Conservation (phyloP, 139 green algal species). For the Coelastrella sp. region DNA sequence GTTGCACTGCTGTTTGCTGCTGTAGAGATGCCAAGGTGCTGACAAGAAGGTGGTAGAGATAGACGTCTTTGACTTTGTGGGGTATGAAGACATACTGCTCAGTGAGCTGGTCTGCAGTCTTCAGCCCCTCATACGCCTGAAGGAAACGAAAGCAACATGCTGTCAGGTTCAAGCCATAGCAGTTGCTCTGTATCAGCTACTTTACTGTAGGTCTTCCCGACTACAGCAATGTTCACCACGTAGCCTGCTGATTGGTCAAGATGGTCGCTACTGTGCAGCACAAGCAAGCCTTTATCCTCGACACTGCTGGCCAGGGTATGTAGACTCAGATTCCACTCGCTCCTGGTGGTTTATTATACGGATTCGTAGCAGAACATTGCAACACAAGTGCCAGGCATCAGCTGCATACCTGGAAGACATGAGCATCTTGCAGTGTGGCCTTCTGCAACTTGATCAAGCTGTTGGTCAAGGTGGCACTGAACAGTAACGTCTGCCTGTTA, state of each 20-base stretch:
- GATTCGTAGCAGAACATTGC: no score
- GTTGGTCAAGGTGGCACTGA: slow-evolving; percentile 93
- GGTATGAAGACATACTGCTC: slow-evolving; percentile 97
- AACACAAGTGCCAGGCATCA: no score
- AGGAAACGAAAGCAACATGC: not conserved
- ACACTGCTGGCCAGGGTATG: no score
- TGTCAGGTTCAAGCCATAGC: no score
- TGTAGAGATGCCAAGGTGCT: not conserved
- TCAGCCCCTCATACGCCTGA: slow-evolving; percentile 90
- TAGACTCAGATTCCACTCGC: no score
- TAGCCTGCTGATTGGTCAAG: no score
- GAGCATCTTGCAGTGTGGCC: slow-evolving; percentile 36
- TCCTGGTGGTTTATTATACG: no score
- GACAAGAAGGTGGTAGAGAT: slow-evolving; percentile 91
- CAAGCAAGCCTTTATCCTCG: no score
- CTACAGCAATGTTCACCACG: no score
- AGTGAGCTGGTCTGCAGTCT: slow-evolving; percentile 82
- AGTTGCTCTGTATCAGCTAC: no score
- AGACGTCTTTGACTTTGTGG: slow-evolving; percentile 97
- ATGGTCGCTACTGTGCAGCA: no score
- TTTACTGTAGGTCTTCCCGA: no score
- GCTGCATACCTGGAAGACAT: slow-evolving; percentile 53
- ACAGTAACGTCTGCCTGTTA: slow-evolving; percentile 93
- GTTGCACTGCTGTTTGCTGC: not conserved
- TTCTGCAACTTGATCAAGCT: slow-evolving; percentile 46